Evolutionary conservation across 1,284 basidiomycete species (phyloP).

Genomic region (Inonotus obliquus): DNA sequence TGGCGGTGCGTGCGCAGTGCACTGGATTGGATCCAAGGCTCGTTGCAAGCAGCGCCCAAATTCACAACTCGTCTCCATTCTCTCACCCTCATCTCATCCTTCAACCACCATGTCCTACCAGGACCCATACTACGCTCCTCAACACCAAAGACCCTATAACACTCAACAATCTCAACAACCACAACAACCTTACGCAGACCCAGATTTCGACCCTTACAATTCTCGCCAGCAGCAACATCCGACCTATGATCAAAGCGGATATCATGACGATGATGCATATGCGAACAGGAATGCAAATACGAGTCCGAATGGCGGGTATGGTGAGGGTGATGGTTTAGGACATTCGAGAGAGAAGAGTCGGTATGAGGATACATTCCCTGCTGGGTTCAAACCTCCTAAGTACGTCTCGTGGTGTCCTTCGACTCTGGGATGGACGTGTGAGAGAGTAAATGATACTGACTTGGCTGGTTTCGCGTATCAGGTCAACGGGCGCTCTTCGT

Average conservation of each 20-base stretch:
- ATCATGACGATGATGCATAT: slow-evolving; percentile 34
- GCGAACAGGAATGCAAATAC: background rate
- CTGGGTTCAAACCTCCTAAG: slow-evolving; percentile 27
- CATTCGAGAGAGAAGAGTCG: slow-evolving; percentile 36
- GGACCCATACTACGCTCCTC: slow-evolving; percentile 41
- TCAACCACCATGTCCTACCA: slow-evolving; percentile 32
- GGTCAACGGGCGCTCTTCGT: slow-evolving; percentile 23
- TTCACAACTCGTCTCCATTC: slow-evolving; percentile 12
- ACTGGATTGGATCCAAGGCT: background rate
- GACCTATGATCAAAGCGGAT: slow-evolving; percentile 35
- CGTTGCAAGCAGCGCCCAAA: background rate
- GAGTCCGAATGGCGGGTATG: background rate
- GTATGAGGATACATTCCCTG: slow-evolving; percentile 24
- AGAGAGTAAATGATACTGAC: slow-evolving; percentile 9
- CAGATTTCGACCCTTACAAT: slow-evolving; percentile 46
- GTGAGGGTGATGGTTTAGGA: slow-evolving; percentile 36
- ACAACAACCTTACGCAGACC: slow-evolving; percentile 36
- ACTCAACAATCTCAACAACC: slow-evolving; percentile 36
- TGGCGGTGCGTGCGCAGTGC: slow-evolving; percentile 10
- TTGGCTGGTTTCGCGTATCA: slow-evolving; percentile 9
- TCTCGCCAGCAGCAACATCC: slow-evolving; percentile 40
- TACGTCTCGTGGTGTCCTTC: slow-evolving; percentile 20
- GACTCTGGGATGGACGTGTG: background rate
- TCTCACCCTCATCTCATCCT: slow-evolving; percentile 26
- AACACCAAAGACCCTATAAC: slow-evolving; percentile 33